Evolutionary conservation across 768 basidiomycete genomes (phyloP).

Genomic region (Candolleomyces aberdarensis): DNA sequence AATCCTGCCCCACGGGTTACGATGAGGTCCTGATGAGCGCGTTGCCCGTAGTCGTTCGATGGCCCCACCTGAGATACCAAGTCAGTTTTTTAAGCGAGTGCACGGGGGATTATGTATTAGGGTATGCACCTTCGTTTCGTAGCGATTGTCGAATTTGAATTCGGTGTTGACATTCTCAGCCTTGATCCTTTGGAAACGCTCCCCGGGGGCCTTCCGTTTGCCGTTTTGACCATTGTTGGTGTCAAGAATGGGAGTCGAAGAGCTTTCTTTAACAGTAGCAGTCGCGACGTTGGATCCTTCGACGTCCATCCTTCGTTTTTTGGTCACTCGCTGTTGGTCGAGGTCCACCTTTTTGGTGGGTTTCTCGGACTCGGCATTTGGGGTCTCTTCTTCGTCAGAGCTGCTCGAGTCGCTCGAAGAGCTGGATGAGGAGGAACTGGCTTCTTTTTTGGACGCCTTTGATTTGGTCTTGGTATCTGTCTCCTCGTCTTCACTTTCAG

Average conservation of each 20-base stretch:
- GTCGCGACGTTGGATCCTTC: constrained; percentile 49
- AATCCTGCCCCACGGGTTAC: constrained; percentile 94
- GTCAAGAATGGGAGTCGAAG: constrained; percentile 7
- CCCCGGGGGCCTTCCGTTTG: constrained; percentile 42
- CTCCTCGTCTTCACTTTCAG: constrained; percentile 3
- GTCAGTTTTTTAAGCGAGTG: not conserved
- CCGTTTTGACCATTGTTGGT: constrained; percentile 16
- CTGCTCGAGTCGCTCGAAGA: constrained; percentile 22
- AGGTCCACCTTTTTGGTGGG: constrained; percentile 20
- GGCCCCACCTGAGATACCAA: constrained; percentile 48
- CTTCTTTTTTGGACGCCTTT: not conserved
- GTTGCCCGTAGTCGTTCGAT: constrained; percentile 81
- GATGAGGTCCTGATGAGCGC: constrained; percentile 82
- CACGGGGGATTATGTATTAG: constrained; percentile 4
- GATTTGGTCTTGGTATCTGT: not conserved
- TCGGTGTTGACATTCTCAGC: constrained; percentile 47
- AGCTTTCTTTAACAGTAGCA: constrained; percentile 26
- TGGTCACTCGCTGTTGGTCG: constrained; percentile 38
- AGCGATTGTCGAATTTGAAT: constrained; percentile 64
- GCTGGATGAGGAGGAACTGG: constrained; percentile 21
- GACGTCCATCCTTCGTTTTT: constrained; percentile 59
- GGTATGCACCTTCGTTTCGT: constrained; percentile 63
- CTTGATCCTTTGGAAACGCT: constrained; percentile 82
- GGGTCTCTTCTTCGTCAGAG: constrained; percentile 10
- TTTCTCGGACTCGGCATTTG: constrained; percentile 7